Evolutionary conservation across 768 basidiomycete genomes (phyloP), one percentile per base, ranked within the genome.

Genomic region (Rhodotorula toruloides): DNA sequence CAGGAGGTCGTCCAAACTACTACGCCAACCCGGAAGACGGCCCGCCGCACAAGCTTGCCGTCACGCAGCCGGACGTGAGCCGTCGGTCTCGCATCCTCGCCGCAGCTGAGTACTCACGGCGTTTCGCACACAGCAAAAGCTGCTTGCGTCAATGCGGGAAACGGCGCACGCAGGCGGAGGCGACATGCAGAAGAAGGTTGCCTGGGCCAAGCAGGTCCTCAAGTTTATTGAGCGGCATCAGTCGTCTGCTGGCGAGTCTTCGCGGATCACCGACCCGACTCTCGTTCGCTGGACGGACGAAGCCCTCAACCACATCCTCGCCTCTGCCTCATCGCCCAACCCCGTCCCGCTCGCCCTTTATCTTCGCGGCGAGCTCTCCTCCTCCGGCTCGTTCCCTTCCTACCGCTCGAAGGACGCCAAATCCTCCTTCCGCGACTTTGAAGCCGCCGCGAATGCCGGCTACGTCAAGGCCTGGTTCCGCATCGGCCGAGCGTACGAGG

Each of bases 401-500:
- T 80, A 83, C 66, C 72, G 88, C 29, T 80, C 80, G 0, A 84
- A 83, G 63, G 89, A 89, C 74, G 87, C 87, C 3, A 82, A 89
- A 9, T 74, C 81, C 12, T 91, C 94, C 3, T 98, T 98, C 79
- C 82, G 90, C 31, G 91, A 92, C 74, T 96, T 89, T 73, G 93
- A 97, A 76, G 79, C 81, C 2, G 85, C 90, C 4, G 93, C 91
- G 0, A 81, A 88, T 32, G 84, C 82, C 1, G 92, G 93, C 0
- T 87, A 85, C 69, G 79, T 81, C 6, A 79, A 83, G n/a, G 90
- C 90, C 0, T 97, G 94, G 93, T 96, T 92, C 79, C 83, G 87
- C 32, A 82, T 97, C 1, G 94, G 90, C 0, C 80, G 91, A 25
- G 93, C 94, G 67, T 96, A 97, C 74, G 93, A 97, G 79, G 85